Conservation (phyloP, 768 basidiomycete species). For the Lentinula boryana region DNA sequence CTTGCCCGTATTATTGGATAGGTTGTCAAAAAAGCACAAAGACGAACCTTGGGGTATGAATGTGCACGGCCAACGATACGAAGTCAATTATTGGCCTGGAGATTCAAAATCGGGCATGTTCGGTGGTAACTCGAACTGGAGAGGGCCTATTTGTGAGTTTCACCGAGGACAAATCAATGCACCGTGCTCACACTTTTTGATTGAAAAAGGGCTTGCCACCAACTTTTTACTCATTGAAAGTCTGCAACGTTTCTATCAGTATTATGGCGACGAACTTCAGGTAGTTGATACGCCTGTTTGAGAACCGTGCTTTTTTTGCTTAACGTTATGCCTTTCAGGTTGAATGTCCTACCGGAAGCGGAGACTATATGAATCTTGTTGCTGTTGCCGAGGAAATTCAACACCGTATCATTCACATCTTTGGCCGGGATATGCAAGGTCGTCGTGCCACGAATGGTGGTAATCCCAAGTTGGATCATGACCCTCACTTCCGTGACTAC, state of each 20-base stretch:
- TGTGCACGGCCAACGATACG: slow-evolving; percentile 87
- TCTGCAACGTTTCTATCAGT: slow-evolving; percentile 95
- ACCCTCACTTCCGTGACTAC: slow-evolving; percentile 96
- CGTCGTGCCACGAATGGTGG: slow-evolving; percentile 90
- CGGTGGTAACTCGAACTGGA: slow-evolving; percentile 97
- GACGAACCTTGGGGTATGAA: slow-evolving; percentile 93
- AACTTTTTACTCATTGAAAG: slow-evolving; percentile 96
- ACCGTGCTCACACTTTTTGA: background rate
- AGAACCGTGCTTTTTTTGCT: background rate
- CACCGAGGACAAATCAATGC: background rate
- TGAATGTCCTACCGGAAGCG: slow-evolving; percentile 94
- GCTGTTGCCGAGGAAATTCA: slow-evolving; percentile 96
- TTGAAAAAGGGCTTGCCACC: slow-evolving; percentile 81
- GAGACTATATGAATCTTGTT: slow-evolving; percentile 96
- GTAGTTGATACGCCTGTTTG: slow-evolving; percentile 18
- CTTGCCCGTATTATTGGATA: slow-evolving; percentile 29
- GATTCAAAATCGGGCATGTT: slow-evolving; percentile 98
- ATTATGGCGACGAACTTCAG: slow-evolving; percentile 89
- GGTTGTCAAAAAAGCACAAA: slow-evolving; percentile 81
- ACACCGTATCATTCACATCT: slow-evolving; percentile 98
- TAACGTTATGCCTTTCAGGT: slow-evolving; percentile 33
- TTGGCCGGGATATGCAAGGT: slow-evolving; percentile 86
- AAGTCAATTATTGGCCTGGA: slow-evolving; percentile 96
- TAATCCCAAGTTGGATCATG: slow-evolving; percentile 77
- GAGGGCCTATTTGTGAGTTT: slow-evolving; percentile 78